Conservation (phyloP, 202 grass and related monocot species). For the Dendrocalamus latiflorus region DNA sequence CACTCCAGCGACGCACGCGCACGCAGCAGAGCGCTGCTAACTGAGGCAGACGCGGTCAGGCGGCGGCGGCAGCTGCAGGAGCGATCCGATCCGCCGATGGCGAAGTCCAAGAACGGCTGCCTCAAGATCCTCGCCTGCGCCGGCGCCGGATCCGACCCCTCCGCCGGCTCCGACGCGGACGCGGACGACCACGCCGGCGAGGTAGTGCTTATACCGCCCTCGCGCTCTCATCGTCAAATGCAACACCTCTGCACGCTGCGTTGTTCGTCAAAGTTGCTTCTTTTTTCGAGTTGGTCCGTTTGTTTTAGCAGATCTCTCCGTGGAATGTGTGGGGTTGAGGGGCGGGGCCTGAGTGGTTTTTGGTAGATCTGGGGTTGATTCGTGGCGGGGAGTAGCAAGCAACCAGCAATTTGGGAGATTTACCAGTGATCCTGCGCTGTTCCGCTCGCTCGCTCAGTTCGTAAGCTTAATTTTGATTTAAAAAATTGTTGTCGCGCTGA, state of each 20-base stretch:
- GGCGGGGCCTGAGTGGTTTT: neutral
- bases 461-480: neutral
- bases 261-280: neutral
- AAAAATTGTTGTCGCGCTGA: neutral
- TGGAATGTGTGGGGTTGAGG: neutral
- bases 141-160: conserved; percentile 47
- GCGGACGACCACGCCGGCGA: conserved; percentile 47
- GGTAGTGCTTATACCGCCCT: conserved; percentile 13
- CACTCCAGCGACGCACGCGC: conserved; percentile 25
- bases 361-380: conserved; percentile 36
- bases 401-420: neutral
- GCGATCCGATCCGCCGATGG: conserved; percentile 40
- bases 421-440: neutral
- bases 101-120: conserved; percentile 73
- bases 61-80: neutral
- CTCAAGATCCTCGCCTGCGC: conserved; percentile 86
- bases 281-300: conserved; percentile 23
- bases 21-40: neutral
- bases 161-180: conserved; percentile 57
- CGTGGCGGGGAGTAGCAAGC: neutral
- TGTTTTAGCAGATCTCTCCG: conserved; percentile 39
- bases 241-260: neutral
- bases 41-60: neutral
- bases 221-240: conserved; percentile 1
- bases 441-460: neutral